Base-by-base conservation (phyloP, 2,329 filamentous ascomycete genomes). In the Aspergillus sp. region DNA sequence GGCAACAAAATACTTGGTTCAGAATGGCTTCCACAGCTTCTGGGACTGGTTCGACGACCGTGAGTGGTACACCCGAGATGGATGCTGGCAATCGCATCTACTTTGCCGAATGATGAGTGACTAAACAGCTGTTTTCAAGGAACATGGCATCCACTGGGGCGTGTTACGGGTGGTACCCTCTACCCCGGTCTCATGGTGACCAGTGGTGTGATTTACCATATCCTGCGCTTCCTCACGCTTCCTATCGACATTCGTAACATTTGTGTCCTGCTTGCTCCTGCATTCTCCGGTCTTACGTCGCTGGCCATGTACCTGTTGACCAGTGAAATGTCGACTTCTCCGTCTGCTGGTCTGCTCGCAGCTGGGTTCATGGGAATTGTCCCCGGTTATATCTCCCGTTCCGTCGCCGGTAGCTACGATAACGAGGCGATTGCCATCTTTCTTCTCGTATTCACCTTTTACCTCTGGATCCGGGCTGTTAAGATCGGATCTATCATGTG, bases 1-100 rank as follows among this genome's bases (percentile, higher is more conserved):
- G 70, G 93, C 93, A 57, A 97, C 93, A 47, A 97, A 97, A 73
- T 97, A 98, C 65, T 81, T 98, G 47, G 88, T 98, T 47, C 81
- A 91, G 65, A 82, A 98, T 82, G 93, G 93, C 61, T 97, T 98
- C 74, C 94, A 95, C 71, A 89, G 86, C 70, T 98, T 98, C 69
- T 98, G 93, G 93, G 91, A 98, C 70, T 98, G 93, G 93, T 98
- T 98, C 65, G 93, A 98, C 72, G 93, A 98, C 76, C 84, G 93
- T 84, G 76, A 54, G 80, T 66, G 47, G 29, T 43, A 35, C 50
- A 9, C 27, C 3, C 36, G 19, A 39, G 36, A 39, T 39, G 5
- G 7, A 19, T 19, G 19, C 19, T 19, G 19, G 19, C 19, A 19
- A 19, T 19, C 19, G 19, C 19, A 19, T 19, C 19, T 19, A 19